A percentile compares a stretch with the other conserved stretches of the same genome.
Evolutionary conservation across 2,329 filamentous ascomycete species (phyloP).

Genomic region (Pseudopithomyces maydicus): DNA sequence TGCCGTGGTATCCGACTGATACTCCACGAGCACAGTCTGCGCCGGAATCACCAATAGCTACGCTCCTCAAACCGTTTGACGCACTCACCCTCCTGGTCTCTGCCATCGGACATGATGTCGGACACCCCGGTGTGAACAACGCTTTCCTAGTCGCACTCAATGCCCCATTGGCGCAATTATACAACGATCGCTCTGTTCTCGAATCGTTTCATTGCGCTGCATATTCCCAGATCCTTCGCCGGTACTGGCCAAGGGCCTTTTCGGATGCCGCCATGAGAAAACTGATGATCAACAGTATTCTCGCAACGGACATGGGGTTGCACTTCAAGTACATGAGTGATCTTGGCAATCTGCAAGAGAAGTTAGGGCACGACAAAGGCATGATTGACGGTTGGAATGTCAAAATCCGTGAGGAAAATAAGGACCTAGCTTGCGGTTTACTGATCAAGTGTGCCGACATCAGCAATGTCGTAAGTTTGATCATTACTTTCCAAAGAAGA

Average conservation of each 20-base stretch:
- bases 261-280: slow-evolving; percentile 79
- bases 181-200: slow-evolving; percentile 95
- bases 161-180: slow-evolving; percentile 89
- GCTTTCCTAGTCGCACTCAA: slow-evolving; percentile 92
- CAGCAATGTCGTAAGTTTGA: slow-evolving; percentile 86
- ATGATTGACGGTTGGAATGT: slow-evolving; percentile 75
- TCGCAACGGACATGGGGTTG: slow-evolving; percentile 95
- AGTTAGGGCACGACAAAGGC: slow-evolving; percentile 69
- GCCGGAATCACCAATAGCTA: slow-evolving; percentile 69
- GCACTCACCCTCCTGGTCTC: slow-evolving; percentile 87
- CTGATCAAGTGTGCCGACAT: slow-evolving; percentile 99
- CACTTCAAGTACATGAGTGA: slow-evolving; percentile 97
- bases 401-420: slow-evolving; percentile 76
- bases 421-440: slow-evolving; percentile 82
- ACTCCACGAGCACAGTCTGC: slow-evolving; percentile 30
- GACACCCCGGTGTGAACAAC: slow-evolving; percentile 97
- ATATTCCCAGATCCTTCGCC: slow-evolving; percentile 91
- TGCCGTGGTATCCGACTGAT: slow-evolving; percentile 68
- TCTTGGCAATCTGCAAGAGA: slow-evolving; percentile 79
- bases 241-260: slow-evolving; percentile 87
- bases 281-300: slow-evolving; percentile 95
- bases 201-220: slow-evolving; percentile 98
- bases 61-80: slow-evolving; percentile 83
- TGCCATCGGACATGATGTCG: slow-evolving; percentile 97
- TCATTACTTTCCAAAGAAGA: neutral